Base-by-base conservation (phyloP, 2,329 filamentous ascomycete genomes). In the Nannizzia gypsea region DNA sequence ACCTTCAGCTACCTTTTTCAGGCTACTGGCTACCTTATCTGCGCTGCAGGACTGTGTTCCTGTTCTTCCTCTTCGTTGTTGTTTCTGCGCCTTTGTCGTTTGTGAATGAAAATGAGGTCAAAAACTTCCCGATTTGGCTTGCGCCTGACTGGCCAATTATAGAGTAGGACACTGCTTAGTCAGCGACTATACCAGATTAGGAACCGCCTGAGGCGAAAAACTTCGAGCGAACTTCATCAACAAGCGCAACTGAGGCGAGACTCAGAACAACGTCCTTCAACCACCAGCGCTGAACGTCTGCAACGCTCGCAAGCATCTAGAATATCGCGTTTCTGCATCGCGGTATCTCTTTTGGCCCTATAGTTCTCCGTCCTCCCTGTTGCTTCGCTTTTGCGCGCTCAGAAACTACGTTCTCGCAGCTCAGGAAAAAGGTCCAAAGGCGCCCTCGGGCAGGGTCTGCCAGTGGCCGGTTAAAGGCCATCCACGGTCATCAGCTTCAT, bases 401-500 rank as follows among this genome's bases (percentile, higher is more conserved):
- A 67, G 64, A 57, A 56, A 50, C 61, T 59, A 63, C 64, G 63
- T 60, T 67, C 68, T 69, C 66, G 70, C 67, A 66, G 70, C 70
- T 66, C 70, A 20, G 40, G 52, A 58, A 65, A n/a, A 66, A 71
- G 71, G 72, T 71, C 68, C 70, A 42, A 42, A 69, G 74, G 74
- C 73, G 73, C 74, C 74, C 75, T 70, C 73, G 74, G 73, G 73
- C 74, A 76, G 75, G 74, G 73, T 73, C 73, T 74, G 74, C 73
- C 74, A 72, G 70, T 70, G 72, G 73, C 73, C 74, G 70, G 71
- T 61, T 11, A 60, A 55, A 70, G 73, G 72, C 73, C 71, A 71
- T 70, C 69, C 68, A 68, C 67, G 65, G 63, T 59, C 60, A 65
- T 67, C 67, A 64, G 65, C 69, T 70, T 69, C 67, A 69, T 69